Evolutionary conservation across 257 asterid species (phyloP).

Genomic region (Vinca minor): DNA sequence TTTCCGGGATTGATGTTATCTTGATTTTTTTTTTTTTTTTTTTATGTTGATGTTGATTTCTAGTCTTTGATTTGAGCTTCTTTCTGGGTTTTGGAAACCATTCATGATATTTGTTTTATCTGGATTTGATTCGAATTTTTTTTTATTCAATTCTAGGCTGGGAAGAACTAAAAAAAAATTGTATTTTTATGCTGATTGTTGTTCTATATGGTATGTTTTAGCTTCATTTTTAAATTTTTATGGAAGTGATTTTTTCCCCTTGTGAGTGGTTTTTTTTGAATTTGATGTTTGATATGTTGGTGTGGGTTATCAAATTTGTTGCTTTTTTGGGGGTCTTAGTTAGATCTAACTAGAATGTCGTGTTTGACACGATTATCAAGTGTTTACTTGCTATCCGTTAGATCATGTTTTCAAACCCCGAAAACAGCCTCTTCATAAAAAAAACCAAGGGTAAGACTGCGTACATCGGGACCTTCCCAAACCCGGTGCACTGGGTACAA

Average conservation of each 20-base stretch:
- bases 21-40: background rate
- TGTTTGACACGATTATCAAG: too few species aligned
- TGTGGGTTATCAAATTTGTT: background rate
- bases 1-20: background rate
- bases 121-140: slow-evolving; percentile 4
- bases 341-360: slow-evolving; percentile 20
- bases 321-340: slow-evolving; percentile 1
- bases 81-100: background rate
- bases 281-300: background rate
- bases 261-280: background rate
- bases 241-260: background rate
- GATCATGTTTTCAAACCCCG: too few species aligned
- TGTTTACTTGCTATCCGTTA: too few species aligned
- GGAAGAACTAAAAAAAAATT: background rate
- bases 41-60: background rate
- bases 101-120: background rate
- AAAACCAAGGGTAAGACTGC: too few species aligned
- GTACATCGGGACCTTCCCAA: too few species aligned
- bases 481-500: too few species aligned
- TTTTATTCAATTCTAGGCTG: background rate
- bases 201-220: background rate
- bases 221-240: background rate
- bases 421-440: too few species aligned
- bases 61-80: background rate
- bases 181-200: background rate